A percentile compares a stretch with the other conserved stretches of the same genome.
These are phyloP conservation scores for Fallopia convolvulus DNA, from an alignment of 148 eudicot genomes.

Conservation along the genomic window DNA sequence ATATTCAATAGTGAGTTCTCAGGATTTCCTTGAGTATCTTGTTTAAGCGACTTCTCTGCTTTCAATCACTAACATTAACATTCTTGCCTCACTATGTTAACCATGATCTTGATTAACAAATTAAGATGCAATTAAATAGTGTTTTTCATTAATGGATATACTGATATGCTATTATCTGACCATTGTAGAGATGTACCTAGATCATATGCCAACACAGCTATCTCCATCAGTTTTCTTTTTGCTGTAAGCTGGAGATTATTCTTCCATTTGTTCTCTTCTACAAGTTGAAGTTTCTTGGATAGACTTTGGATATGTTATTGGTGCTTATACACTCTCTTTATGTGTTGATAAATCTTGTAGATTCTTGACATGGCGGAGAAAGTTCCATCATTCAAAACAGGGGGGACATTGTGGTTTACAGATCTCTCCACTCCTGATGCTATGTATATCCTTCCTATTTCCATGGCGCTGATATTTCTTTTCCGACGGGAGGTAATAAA, in stretches of 20 bases:
- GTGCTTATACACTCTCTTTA: background rate
- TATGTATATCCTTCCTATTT: conserved; percentile 52
- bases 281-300: background rate
- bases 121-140: no score
- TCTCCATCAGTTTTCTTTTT: conserved; percentile 56
- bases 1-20: no score
- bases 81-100: no score
- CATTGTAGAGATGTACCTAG: no score
- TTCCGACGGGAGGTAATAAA: background rate
- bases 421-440: conserved; percentile 78
- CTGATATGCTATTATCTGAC: no score
- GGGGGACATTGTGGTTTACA: conserved; percentile 73
- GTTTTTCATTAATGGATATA: no score
- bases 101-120: no score
- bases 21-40: no score
- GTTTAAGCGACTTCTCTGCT: no score
- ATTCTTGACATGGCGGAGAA: conserved; percentile 67
- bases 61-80: no score
- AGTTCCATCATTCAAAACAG: conserved; percentile 70
- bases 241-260: conserved; percentile 49
- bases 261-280: background rate
- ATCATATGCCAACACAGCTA: conserved; percentile 20
- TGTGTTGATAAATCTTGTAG: conserved; percentile 25
- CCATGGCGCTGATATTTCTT: conserved; percentile 3
- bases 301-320: background rate